These are phyloP conservation scores for Thecamonas trahens DNA, from an alignment of 78 protist genomes.

Conservation along the genomic window DNA sequence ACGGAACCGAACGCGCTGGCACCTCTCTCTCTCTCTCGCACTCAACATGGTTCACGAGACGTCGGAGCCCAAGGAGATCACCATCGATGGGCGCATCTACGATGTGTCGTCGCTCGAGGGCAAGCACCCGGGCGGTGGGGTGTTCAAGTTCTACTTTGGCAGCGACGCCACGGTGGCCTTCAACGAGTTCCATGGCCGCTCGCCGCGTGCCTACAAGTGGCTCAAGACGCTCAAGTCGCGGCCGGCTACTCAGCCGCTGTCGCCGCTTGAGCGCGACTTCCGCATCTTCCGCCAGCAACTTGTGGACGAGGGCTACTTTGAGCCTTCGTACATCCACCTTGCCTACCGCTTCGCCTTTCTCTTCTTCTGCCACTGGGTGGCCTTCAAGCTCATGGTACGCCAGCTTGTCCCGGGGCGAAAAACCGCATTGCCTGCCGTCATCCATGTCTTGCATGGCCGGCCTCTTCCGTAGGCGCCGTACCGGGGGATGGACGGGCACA, in stretches of 20 bases:
- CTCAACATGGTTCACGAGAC: no score
- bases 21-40: no score
- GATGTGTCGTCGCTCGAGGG: not conserved
- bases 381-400: no score
- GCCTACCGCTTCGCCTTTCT: conserved; percentile 9
- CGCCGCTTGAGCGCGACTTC: not conserved
- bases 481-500: no score
- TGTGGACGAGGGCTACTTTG: conserved; percentile 16
- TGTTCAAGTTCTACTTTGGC: not conserved
- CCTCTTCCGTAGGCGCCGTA: no score
- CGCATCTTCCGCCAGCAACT: not conserved
- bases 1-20: no score
- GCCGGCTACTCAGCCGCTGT: not conserved
- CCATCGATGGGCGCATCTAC: not conserved
- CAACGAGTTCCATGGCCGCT: not conserved
- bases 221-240: not conserved
- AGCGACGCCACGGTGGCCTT: conserved; percentile 12
- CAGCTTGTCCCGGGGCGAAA: no score
- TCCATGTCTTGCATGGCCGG: no score
- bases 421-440: no score
- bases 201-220: not conserved
- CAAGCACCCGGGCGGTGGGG: not conserved
- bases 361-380: not conserved
- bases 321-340: not conserved
- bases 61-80: not conserved